Evolutionary conservation across 495 filamentous ascomycete species (phyloP).

Genomic region (Aspergillus cristatus): DNA sequence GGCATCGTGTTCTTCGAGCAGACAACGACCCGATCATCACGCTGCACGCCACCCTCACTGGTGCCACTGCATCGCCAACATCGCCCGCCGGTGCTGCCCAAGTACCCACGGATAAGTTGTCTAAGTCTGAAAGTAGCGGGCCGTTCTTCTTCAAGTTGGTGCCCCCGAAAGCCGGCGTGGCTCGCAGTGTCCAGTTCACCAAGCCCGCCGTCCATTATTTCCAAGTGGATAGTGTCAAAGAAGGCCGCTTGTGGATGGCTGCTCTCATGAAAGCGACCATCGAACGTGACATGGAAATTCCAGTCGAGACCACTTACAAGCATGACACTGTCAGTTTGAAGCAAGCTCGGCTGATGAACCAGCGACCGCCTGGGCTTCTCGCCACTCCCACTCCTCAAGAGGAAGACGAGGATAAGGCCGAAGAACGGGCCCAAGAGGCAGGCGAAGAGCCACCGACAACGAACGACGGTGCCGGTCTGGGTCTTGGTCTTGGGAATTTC

Average conservation of each 20-base stretch:
- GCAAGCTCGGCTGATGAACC: slow-evolving; percentile 72
- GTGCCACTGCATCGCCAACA: slow-evolving; percentile 66
- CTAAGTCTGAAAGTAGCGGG: slow-evolving; percentile 31
- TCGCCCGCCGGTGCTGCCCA: slow-evolving; percentile 51
- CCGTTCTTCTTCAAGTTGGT: slow-evolving; percentile 99
- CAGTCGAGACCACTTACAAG: slow-evolving; percentile 83
- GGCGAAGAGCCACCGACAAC: neutral
- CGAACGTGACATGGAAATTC: slow-evolving; percentile 73
- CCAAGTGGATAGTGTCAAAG: slow-evolving; percentile 79
- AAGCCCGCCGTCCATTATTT: slow-evolving; percentile 97
- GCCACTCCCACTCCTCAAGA: slow-evolving; percentile 19
- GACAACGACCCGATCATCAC: slow-evolving; percentile 84
- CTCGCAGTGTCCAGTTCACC: slow-evolving; percentile 90
- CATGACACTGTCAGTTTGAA: slow-evolving; percentile 85
- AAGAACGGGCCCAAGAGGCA: neutral
- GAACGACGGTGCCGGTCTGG: slow-evolving; percentile 15
- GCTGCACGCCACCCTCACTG: slow-evolving; percentile 85
- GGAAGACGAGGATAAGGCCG: slow-evolving; percentile 5
- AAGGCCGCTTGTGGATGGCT: slow-evolving; percentile 95
- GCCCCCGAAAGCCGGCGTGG: slow-evolving; percentile 78
- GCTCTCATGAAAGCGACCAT: slow-evolving; percentile 99
- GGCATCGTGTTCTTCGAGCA: slow-evolving; percentile 91
- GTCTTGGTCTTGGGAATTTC: slow-evolving; percentile 21
- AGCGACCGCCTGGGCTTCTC: slow-evolving; percentile 83
- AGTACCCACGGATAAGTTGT: slow-evolving; percentile 48